These are phyloP conservation scores for Boletus rubescentipes DNA, from an alignment of 768 basidiomycete species.

Conservation along the genomic window DNA sequence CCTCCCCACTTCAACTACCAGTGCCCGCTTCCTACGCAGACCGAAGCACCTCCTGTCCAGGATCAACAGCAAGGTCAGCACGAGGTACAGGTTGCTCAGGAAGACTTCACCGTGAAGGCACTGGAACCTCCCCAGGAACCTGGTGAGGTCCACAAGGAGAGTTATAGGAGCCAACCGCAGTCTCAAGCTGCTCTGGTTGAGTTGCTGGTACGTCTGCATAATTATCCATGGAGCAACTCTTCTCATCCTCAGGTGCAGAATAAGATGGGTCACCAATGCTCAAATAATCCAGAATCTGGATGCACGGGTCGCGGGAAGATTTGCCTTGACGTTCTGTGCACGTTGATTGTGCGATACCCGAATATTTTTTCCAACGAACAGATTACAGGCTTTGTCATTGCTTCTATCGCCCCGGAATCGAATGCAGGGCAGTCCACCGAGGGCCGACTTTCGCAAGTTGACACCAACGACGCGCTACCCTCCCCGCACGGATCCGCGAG, in stretches of 20 bases:
- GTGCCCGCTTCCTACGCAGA: background rate
- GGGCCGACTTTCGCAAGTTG: background rate
- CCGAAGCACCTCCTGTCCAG: background rate
- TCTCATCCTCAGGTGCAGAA: background rate
- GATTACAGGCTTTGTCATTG: accelerated
- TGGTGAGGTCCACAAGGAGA: background rate
- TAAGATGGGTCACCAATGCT: background rate
- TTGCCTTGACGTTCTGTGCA: background rate
- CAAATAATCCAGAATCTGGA: background rate
- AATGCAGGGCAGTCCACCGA: background rate
- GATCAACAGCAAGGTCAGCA: background rate
- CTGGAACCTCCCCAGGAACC: background rate
- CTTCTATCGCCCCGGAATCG: too few species aligned
- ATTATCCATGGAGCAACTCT: background rate
- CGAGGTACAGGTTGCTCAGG: background rate
- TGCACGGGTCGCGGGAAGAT: background rate
- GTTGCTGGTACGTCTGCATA: too few species aligned
- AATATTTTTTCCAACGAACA: background rate
- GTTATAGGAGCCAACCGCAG: background rate
- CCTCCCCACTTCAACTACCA: background rate
- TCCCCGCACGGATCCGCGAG: background rate
- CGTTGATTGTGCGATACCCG: accelerated
- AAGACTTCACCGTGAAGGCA: background rate
- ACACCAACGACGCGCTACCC: background rate
- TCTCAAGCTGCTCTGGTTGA: background rate